phyloP scores from a whole-genome alignment of 768 basidiomycete species.

The Tylopilus sp. region DNA sequence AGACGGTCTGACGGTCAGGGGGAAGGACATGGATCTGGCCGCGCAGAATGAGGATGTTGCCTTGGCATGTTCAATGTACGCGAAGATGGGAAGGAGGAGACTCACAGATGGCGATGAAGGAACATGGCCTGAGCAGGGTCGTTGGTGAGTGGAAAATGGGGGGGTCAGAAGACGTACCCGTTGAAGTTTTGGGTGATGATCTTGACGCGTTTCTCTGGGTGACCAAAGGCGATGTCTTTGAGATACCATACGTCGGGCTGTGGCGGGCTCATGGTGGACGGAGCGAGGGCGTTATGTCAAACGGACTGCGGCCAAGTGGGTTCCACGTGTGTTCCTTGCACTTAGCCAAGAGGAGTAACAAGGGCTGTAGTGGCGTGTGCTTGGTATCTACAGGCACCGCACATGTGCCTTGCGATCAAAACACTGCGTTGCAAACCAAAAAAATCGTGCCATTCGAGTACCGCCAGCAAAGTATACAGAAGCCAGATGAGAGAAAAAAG shows the following conservation, averaged over 20 bases:
- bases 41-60: constrained; percentile 88
- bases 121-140: constrained; percentile 63
- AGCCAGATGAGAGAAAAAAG: too few relatives aligned
- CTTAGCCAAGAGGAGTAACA: too few relatives aligned
- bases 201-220: constrained; percentile 38
- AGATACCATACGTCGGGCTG: constrained; percentile 70
- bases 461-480: neutral
- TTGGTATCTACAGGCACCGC: neutral
- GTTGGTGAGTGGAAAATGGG: neutral
- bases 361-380: too few relatives aligned
- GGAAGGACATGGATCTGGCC: constrained; percentile 75
- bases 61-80: constrained; percentile 31
- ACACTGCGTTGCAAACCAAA: neutral
- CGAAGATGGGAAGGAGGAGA: neutral
- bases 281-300: neutral
- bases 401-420: neutral
- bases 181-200: constrained; percentile 85
- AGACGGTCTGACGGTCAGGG: constrained; percentile 59
- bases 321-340: too few relatives aligned
- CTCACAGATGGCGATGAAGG: constrained; percentile 84
- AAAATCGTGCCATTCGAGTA: neutral
- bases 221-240: constrained; percentile 57
- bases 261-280: constrained; percentile 15
- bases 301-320: too few relatives aligned
- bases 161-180: constrained; percentile 44